Conservation (phyloP, 768 basidiomycete genomes). For the Termitomyces sp. region DNA sequence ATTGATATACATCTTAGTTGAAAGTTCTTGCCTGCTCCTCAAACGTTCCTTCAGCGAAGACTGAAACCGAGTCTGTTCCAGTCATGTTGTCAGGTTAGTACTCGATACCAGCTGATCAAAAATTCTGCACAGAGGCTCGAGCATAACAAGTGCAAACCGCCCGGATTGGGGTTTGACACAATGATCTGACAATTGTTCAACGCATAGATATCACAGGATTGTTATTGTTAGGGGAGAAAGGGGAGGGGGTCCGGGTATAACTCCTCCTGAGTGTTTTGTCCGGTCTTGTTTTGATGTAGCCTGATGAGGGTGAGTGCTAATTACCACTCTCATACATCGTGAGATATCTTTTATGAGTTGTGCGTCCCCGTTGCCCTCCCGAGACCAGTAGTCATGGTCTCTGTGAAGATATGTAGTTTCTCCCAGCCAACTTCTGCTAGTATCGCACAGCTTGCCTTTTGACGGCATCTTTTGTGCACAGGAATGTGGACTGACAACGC, state of each 20-base stretch:
- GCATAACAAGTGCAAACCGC: constrained; percentile 31
- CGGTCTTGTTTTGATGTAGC: neutral
- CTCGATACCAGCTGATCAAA: constrained; percentile 19
- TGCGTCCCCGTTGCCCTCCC: neutral
- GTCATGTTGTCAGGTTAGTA: constrained; percentile 45
- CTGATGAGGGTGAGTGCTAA: neutral
- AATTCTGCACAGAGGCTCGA: constrained; percentile 27
- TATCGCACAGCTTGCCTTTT: neutral
- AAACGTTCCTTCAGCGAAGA: constrained; percentile 86
- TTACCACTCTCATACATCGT: neutral
- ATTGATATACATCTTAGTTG: neutral
- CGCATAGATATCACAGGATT: neutral
- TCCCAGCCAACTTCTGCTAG: neutral
- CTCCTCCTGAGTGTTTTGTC: neutral
- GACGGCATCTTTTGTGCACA: neutral
- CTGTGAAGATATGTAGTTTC: neutral
- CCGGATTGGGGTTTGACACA: neutral
- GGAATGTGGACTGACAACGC: too few species aligned
- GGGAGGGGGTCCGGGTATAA: neutral
- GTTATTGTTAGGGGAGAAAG: neutral
- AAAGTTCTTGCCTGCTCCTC: constrained; percentile 65
- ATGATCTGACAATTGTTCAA: neutral
- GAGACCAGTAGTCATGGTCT: neutral
- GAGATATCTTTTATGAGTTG: too few species aligned
- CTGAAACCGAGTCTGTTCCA: constrained; percentile 69